phyloP scores from a whole-genome alignment of 2,329 filamentous ascomycete species.

The Diaporthe eres region DNA sequence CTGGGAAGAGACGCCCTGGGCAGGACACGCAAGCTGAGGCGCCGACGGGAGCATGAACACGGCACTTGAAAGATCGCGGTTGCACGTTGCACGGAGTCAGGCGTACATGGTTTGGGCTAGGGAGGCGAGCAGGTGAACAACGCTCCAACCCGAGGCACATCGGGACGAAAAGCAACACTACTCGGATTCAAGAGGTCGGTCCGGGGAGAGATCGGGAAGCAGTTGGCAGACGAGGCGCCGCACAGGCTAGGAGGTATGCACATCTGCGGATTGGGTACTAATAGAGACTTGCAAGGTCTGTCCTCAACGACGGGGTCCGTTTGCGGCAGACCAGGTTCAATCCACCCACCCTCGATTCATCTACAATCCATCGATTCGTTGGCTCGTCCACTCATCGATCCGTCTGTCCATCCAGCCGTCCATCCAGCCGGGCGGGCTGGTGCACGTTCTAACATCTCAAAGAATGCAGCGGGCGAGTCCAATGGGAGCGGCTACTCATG shows the following conservation, averaged over 20 bases:
- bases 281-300: conserved; percentile 33
- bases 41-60: conserved; percentile 15
- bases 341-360: not conserved
- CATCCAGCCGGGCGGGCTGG: not conserved
- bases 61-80: conserved; percentile 1
- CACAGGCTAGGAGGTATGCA: conserved; percentile 37
- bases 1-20: not conserved
- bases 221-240: not conserved
- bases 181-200: not conserved
- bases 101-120: conserved; percentile 15
- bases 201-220: conserved; percentile 5
- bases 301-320: conserved; percentile 17
- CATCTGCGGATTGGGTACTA: conserved; percentile 32
- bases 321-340: conserved; percentile 31
- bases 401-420: not conserved
- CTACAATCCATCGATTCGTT: not conserved
- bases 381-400: not conserved
- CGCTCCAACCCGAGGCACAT: not conserved
- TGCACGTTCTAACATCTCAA: conserved; percentile 24
- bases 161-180: conserved; percentile 7
- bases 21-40: not conserved
- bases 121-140: not conserved
- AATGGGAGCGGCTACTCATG: conserved; percentile 4
- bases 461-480: not conserved
- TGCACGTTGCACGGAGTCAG: conserved; percentile 30